phyloP scores from a whole-genome alignment of 2,329 filamentous ascomycete species.

The Penicillium sp. region DNA sequence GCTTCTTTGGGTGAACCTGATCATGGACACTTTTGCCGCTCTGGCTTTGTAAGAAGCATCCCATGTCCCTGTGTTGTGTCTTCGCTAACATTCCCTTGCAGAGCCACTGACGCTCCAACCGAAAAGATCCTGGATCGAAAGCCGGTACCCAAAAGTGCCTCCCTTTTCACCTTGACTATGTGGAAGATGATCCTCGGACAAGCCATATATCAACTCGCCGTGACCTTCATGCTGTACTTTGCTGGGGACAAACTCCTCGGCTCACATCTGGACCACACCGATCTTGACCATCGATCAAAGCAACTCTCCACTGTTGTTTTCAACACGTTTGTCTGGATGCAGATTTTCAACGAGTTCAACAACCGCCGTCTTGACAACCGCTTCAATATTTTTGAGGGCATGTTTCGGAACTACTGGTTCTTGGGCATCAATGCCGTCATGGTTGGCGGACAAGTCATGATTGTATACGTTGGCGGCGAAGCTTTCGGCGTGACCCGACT shows the following conservation, averaged over 20 bases:
- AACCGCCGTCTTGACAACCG: slow-evolving; percentile 91
- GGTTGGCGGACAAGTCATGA: slow-evolving; percentile 84
- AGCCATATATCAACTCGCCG: slow-evolving; percentile 77
- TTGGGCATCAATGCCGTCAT: slow-evolving; percentile 80
- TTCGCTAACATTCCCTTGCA: slow-evolving; percentile 15
- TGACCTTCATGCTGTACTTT: slow-evolving; percentile 80
- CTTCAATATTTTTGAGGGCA: slow-evolving; percentile 92
- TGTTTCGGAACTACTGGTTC: slow-evolving; percentile 84
- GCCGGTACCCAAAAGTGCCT: slow-evolving; percentile 69
- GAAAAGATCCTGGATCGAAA: slow-evolving; percentile 77
- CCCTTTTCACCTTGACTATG: slow-evolving; percentile 84
- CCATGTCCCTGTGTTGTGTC: background rate
- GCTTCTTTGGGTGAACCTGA: slow-evolving; percentile 92
- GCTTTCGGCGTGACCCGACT: slow-evolving; percentile 74
- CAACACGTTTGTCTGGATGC: slow-evolving; percentile 99
- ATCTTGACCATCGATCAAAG: slow-evolving; percentile 33
- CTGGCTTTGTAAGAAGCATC: slow-evolving; percentile 61
- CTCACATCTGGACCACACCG: slow-evolving; percentile 50
- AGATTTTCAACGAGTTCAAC: slow-evolving; percentile 98
- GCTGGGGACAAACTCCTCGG: slow-evolving; percentile 61
- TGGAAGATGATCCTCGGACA: slow-evolving; percentile 99
- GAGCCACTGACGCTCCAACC: slow-evolving; percentile 81
- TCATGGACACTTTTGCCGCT: slow-evolving; percentile 94
- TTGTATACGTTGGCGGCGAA: slow-evolving; percentile 78
- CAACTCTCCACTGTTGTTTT: slow-evolving; percentile 81